Percentiles rank a stretch among this genome's conserved stretches.
Evolutionary conservation across 768 basidiomycete species (phyloP).

Genomic region (Collybiopsis confluens): DNA sequence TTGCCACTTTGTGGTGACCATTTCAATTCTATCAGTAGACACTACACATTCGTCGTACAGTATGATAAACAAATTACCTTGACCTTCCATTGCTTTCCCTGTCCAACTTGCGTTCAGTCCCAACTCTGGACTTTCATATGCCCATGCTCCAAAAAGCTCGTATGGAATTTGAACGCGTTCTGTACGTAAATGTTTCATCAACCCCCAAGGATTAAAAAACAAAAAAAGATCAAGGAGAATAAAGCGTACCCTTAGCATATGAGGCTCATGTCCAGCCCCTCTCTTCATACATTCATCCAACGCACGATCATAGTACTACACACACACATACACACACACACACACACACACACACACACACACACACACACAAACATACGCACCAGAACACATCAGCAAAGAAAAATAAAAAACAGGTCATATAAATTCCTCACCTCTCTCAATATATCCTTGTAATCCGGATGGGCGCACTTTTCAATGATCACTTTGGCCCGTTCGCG

Average conservation of each 20-base stretch:
- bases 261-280: constrained; percentile 44
- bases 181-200: constrained; percentile 8
- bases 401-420: constrained; percentile 6
- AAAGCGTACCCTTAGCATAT: constrained; percentile 37
- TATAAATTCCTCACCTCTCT: constrained; percentile 25
- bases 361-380: too few species aligned
- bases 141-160: constrained; percentile 30
- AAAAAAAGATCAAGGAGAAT: neutral
- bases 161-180: constrained; percentile 33
- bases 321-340: too few species aligned
- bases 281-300: constrained; percentile 38
- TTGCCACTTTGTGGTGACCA: too few species aligned
- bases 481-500: constrained; percentile 42
- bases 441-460: constrained; percentile 38
- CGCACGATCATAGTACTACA: constrained; percentile 41
- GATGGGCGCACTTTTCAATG: constrained; percentile 45
- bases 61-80: too few species aligned
- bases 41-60: too few species aligned
- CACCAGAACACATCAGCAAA: too few species aligned
- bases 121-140: constrained; percentile 37
- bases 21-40: too few species aligned
- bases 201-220: neutral
- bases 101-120: too few species aligned
- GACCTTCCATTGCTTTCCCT: too few species aligned
- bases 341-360: too few species aligned